Evolutionary conservation across 352 stramenopile genomes (phyloP).

Genomic region (Elongisporangium undulatum): DNA sequence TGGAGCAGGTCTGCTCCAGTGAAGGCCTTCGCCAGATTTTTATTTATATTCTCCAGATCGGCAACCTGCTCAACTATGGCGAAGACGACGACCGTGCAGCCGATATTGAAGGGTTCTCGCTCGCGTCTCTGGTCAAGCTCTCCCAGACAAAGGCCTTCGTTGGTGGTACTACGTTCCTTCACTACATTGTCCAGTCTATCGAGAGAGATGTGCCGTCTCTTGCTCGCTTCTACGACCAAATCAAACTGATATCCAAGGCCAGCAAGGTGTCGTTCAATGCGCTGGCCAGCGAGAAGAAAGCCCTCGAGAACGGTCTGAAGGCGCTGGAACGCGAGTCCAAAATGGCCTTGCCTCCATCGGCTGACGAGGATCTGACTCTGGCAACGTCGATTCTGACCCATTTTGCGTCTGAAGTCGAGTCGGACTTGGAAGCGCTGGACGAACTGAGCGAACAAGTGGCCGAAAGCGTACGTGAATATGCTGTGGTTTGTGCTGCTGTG

Average conservation of each 20-base stretch:
- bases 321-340: constrained; percentile 50
- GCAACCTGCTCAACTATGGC: constrained; percentile 76
- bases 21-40: constrained; percentile 70
- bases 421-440: constrained; percentile 47
- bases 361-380: constrained; percentile 27
- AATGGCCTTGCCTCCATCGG: constrained; percentile 15
- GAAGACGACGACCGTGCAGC: constrained; percentile 29
- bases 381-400: constrained; percentile 45
- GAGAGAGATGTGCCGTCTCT: constrained; percentile 75
- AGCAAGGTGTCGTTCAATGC: constrained; percentile 66
- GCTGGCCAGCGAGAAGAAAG: constrained; percentile 65
- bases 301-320: constrained; percentile 57
- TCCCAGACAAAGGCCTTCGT: constrained; percentile 87
- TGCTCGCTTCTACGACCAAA: constrained; percentile 69
- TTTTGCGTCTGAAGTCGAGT: constrained; percentile 60
- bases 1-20: constrained; percentile 80
- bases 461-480: constrained; percentile 34
- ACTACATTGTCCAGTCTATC: constrained; percentile 85
- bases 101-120: constrained; percentile 59
- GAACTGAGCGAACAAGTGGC: constrained; percentile 45
- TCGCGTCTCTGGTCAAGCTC: constrained; percentile 78
- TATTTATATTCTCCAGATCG: constrained; percentile 84
- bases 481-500: not conserved
- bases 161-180: constrained; percentile 74
- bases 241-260: constrained; percentile 69